Percentiles rank a stretch among this genome's conserved stretches.
Evolutionary conservation across 1,284 basidiomycete species (phyloP).

Genomic region (Trametes versicolor): DNA sequence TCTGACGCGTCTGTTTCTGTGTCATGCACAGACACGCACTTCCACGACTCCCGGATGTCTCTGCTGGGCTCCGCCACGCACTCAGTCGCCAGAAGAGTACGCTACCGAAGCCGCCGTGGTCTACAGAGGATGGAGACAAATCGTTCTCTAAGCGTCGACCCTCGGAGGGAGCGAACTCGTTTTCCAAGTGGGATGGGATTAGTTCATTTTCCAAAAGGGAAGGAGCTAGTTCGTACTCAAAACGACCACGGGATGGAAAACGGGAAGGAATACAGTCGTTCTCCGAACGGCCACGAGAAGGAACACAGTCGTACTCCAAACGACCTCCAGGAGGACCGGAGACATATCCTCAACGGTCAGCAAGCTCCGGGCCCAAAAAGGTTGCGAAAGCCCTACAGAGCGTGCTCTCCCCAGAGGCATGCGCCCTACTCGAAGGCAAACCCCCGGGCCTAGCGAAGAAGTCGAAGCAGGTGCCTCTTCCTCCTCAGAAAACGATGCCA

Average conservation of each 20-base stretch:
- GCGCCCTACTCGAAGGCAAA: slow-evolving; percentile 24
- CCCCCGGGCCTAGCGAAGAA: background rate
- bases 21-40: slow-evolving; percentile 25
- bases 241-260: no score
- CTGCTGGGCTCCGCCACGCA: slow-evolving; percentile 19
- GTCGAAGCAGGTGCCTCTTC: background rate
- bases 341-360: background rate
- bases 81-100: slow-evolving; percentile 20
- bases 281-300: no score
- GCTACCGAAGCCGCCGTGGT: background rate
- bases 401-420: slow-evolving; percentile 28
- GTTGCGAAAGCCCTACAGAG: slow-evolving; percentile 20
- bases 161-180: no score
- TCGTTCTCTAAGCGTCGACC: no score
- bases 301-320: no score
- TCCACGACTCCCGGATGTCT: slow-evolving; percentile 20
- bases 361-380: background rate
- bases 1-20: background rate
- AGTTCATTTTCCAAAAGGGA: no score
- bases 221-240: no score
- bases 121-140: background rate
- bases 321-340: background rate
- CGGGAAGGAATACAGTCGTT: no score
- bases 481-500: background rate
- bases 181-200: no score